Conservation (phyloP, 139 green algal species). For the Coccomyxa sp. region DNA sequence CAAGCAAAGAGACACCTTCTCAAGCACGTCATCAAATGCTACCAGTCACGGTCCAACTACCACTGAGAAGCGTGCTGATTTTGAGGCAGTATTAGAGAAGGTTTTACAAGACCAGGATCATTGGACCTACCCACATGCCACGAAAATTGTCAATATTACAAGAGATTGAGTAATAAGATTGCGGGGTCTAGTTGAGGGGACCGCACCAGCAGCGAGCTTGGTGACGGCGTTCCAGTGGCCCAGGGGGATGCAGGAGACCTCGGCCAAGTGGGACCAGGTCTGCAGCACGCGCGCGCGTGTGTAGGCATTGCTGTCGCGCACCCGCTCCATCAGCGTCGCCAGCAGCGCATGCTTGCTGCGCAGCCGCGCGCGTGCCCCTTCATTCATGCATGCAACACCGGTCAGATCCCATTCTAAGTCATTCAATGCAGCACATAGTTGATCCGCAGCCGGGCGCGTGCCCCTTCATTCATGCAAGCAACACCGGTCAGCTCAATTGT, state of each 20-base stretch:
- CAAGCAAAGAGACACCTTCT: no score
- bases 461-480: constrained; percentile 3
- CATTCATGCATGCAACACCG: not conserved
- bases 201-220: constrained; percentile 46
- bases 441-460: constrained; percentile 40
- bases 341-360: constrained; percentile 73
- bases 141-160: no score
- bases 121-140: no score
- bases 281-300: constrained; percentile 55
- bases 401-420: no score
- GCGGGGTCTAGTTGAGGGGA: not conserved
- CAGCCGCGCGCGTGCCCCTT: constrained; percentile 38
- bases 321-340: constrained; percentile 62
- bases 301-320: constrained; percentile 59
- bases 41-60: no score
- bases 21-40: no score
- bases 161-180: no score
- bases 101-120: no score
- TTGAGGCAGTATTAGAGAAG: no score
- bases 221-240: constrained; percentile 67
- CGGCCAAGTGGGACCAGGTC: constrained; percentile 71
- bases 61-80: no score
- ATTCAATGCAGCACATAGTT: constrained; percentile 79
- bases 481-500: no score
- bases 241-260: constrained; percentile 39